A percentile compares a stretch with the other conserved stretches of the same genome.
Evolutionary conservation across 2,329 filamentous ascomycete genomes (phyloP).

Genomic region (Pseudopyricularia javanii): DNA sequence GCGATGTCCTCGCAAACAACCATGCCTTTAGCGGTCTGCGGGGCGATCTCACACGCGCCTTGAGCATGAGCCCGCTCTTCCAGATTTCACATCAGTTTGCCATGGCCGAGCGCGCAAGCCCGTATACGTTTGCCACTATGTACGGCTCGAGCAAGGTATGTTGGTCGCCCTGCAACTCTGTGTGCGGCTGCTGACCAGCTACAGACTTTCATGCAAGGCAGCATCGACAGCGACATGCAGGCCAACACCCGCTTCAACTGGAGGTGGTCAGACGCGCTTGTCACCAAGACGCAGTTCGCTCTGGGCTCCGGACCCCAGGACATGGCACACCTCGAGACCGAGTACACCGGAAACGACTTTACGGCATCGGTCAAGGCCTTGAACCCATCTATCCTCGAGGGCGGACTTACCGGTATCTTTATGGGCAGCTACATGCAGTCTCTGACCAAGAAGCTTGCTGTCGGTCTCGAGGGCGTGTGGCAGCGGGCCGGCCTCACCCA

Average conservation of each 20-base stretch:
- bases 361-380: conserved; percentile 85
- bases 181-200: neutral
- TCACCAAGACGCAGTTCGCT: conserved; percentile 81
- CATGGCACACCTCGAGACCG: conserved; percentile 88
- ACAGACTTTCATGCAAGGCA: conserved; percentile 91
- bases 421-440: conserved; percentile 94
- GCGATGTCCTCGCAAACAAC: conserved; percentile 92
- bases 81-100: conserved; percentile 96
- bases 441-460: conserved; percentile 71
- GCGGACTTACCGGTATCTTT: conserved; percentile 86
- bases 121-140: conserved; percentile 88
- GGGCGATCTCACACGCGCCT: conserved; percentile 92
- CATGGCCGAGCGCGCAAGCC: conserved; percentile 84
- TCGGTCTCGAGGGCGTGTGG: conserved; percentile 90
- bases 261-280: conserved; percentile 63
- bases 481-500: conserved; percentile 74
- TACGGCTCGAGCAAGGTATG: conserved; percentile 86
- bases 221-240: conserved; percentile 82
- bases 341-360: conserved; percentile 90
- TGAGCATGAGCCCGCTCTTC: conserved; percentile 87
- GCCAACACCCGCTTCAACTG: conserved; percentile 87
- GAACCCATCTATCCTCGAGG: conserved; percentile 89
- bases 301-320: conserved; percentile 71
- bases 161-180: conserved; percentile 10
- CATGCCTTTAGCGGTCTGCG: conserved; percentile 93